A percentile compares a stretch with the other conserved stretches of the same genome.
phyloP scores from a whole-genome alignment of 306 rosid species.

The Rosa chinensis region DNA sequence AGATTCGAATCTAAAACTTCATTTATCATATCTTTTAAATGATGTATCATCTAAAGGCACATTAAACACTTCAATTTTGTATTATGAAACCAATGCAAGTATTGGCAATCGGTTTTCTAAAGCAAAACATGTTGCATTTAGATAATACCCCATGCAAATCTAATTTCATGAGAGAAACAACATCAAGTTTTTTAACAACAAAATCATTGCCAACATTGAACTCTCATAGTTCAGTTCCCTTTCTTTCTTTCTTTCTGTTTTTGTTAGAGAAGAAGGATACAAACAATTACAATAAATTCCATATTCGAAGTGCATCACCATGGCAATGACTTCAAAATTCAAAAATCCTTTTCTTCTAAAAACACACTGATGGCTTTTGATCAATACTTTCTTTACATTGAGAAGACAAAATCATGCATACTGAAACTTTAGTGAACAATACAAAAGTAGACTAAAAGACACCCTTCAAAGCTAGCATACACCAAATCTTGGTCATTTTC shows the following conservation, averaged over 20 bases:
- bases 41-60: no score
- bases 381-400: constrained; percentile 10
- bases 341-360: not conserved
- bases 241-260: no score
- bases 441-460: constrained; percentile 11
- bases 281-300: no score
- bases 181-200: not conserved
- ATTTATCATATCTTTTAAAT: no score
- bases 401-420: constrained; percentile 30
- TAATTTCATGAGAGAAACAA: not conserved
- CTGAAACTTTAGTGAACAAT: constrained; percentile 25
- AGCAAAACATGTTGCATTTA: no score
- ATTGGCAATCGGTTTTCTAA: no score
- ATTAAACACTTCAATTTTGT: no score
- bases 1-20: no score
- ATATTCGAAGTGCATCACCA: not conserved
- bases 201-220: not conserved
- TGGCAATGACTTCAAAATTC: not conserved
- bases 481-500: constrained; percentile 26
- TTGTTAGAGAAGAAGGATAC: not conserved
- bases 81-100: no score
- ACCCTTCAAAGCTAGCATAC: constrained; percentile 1
- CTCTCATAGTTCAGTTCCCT: no score
- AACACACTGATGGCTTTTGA: constrained; percentile 21
- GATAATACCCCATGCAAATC: no score